Evolutionary conservation across 805 yeast genomes (phyloP).

Genomic region (Wickerhamomyces rabaulensis): DNA sequence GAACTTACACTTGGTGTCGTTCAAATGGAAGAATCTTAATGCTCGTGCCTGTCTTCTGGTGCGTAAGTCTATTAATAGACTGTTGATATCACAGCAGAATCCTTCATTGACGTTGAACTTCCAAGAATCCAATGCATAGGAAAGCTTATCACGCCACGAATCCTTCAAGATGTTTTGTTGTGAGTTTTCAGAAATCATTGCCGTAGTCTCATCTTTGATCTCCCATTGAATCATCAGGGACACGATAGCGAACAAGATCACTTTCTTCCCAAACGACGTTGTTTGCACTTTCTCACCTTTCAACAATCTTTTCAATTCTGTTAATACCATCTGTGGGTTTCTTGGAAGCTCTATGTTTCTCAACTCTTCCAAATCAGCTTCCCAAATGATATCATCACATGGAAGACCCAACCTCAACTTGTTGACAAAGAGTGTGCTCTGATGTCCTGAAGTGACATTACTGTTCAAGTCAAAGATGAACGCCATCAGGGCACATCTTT

Average conservation of each 20-base stretch:
- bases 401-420: slow-evolving; percentile 51
- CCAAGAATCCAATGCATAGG: slow-evolving; percentile 65
- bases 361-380: slow-evolving; percentile 47
- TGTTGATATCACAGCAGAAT: slow-evolving; percentile 5
- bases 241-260: slow-evolving; percentile 54
- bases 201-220: slow-evolving; percentile 40
- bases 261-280: slow-evolving; percentile 51
- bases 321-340: slow-evolving; percentile 1
- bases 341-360: slow-evolving; percentile 33
- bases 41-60: slow-evolving; percentile 7
- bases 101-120: slow-evolving; percentile 22
- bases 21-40: slow-evolving; percentile 25
- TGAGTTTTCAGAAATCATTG: slow-evolving; percentile 2
- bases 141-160: slow-evolving; percentile 58
- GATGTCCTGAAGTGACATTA: slow-evolving; percentile 65
- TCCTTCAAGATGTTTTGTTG: slow-evolving; percentile 3
- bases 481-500: slow-evolving; percentile 70
- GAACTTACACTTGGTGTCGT: slow-evolving; percentile 45
- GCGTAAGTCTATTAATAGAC: slow-evolving; percentile 1
- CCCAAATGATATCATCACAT: slow-evolving; percentile 53
- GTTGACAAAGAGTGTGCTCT: slow-evolving; percentile 42
- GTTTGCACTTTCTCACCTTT: slow-evolving; percentile 5
- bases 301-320: slow-evolving; percentile 37
- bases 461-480: slow-evolving; percentile 72
- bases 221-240: slow-evolving; percentile 63